Evolutionary conservation across 805 yeast species (phyloP), one percentile per base, ranked within the genome.

Genomic region (Yarrowia osloensis): DNA sequence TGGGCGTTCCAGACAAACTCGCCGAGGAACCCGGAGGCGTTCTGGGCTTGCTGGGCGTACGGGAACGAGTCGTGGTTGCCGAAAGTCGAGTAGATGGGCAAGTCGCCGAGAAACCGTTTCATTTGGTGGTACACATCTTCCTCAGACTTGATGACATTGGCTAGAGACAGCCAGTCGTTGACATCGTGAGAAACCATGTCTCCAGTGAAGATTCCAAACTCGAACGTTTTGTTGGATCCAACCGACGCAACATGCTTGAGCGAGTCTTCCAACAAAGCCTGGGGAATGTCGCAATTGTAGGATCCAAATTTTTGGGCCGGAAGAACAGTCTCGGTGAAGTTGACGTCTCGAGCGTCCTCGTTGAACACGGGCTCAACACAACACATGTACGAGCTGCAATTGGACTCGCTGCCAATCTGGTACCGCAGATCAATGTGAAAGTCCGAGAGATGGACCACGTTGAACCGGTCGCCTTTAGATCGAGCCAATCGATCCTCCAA

Each of bases 31-130:
- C 84, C 84, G 22, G 83, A 81, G 40, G 75, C 73, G 35, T 77
- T 73, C 67, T 87, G 88, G 2, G 90, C 88, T 68, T 87, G 75
- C 74, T 88, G 90, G 40, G 88, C 89, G 71, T 87, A 85, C 19
- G 93, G 92, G 79, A 82, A 88, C 31, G 87, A 83, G 73, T 88
- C 92, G 75, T 88, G 91, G 74, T 86, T 87, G 28, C 92, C 92
- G 71, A 88, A 77, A 24, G 84, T 85, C 11, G 90, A 82, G 73
- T 78, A 87, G 5, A 88, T 83, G 8, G 90, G 88, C 31, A 85
- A 74, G 65, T 83, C 78, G 21, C 81, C 77, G 67, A 88, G 80
- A 65, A 76, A 77, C 65, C 69, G 72, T 70, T 87, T 88, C 80
- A 88, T 79, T 68, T 86, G 82, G 70, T 82, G 77, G 75, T 85